These are phyloP conservation scores for Pinus taeda DNA, from an alignment of 75 land plant genomes.

Conservation along the genomic window DNA sequence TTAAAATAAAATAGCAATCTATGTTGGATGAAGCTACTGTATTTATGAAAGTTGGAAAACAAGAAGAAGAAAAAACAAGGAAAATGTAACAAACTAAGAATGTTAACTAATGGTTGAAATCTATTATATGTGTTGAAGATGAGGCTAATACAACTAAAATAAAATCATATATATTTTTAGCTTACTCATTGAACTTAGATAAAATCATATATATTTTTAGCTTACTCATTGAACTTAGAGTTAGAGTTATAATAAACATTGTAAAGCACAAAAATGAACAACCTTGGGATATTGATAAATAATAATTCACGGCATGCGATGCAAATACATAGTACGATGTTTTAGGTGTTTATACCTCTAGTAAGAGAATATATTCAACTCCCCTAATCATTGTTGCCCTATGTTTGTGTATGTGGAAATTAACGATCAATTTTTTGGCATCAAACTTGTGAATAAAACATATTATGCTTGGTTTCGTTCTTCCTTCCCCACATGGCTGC, in stretches of 20 bases:
- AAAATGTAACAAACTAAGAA: constrained; percentile 22
- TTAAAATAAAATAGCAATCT: constrained; percentile 41
- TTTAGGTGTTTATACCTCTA: too few relatives aligned
- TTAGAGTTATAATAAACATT: not conserved
- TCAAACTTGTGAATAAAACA: too few relatives aligned
- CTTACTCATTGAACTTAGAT: constrained; percentile 20
- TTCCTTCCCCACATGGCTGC: too few relatives aligned
- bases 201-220: constrained; percentile 21
- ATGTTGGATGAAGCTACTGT: constrained; percentile 40
- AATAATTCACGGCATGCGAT: too few relatives aligned
- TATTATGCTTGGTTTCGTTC: too few relatives aligned
- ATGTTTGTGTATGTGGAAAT: too few relatives aligned
- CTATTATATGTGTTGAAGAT: constrained; percentile 19
- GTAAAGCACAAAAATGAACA: too few relatives aligned
- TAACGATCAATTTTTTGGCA: too few relatives aligned
- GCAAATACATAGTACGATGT: too few relatives aligned
- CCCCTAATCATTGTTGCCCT: too few relatives aligned
- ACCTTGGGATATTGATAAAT: too few relatives aligned
- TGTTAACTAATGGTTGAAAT: constrained; percentile 3
- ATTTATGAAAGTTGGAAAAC: constrained; percentile 27
- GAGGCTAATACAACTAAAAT: constrained; percentile 28
- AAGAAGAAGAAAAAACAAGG: constrained; percentile 29
- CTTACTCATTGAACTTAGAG: constrained; percentile 24
- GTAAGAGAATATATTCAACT: too few relatives aligned
- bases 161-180: constrained; percentile 21